Base-by-base conservation (phyloP, 176 grass and related monocot species). In the Areca catechu region DNA sequence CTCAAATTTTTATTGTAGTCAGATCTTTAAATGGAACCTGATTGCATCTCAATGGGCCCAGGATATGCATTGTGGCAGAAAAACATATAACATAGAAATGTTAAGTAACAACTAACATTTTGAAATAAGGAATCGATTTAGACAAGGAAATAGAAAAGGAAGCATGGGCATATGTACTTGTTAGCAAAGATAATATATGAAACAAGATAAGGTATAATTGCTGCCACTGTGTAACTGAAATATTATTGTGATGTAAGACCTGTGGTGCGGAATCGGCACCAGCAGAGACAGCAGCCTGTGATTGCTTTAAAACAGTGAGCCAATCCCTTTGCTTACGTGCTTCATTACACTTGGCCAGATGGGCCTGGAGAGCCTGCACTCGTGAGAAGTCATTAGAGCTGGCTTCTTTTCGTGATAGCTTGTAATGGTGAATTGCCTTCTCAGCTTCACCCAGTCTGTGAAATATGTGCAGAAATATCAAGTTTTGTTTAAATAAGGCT, bases 391-490 rank as follows among this genome's bases (percentile, higher is more conserved):
- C 84, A 0, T 53, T 58, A 55, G 24, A 47, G 4, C 20, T 75
- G 49, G 93, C 77, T 47, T 92, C 93, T 16, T 78, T 86, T 61
- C 47, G 23, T 1, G 94, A 78, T 59, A 78, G 88, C 73, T 85
- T 86, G 22, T 80, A 56, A 79, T 83, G 82, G 57, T 93, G 61
- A 9, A 93, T 76, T 52, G 94, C 81, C 19, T 89, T 98, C 56
- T 92, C 94, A 24, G 88, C 65, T 15, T 93, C 84, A 58, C 94
- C 94, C 86, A 89, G 78, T 83, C 94, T 93, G 67, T 58, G 64
- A 48, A 17, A 49, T 20, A 5, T 22, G 7, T 23, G 3, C 3
- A 20, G 14, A 16, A 51, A 50, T 10, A 12, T 37, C 34, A 37
- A 37, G 34, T 37, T 10, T 37, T 37, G 34, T 37, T 37, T 37